phyloP scores from a whole-genome alignment of 2,329 filamentous ascomycete genomes.

The Colletotrichum eremochloae region DNA sequence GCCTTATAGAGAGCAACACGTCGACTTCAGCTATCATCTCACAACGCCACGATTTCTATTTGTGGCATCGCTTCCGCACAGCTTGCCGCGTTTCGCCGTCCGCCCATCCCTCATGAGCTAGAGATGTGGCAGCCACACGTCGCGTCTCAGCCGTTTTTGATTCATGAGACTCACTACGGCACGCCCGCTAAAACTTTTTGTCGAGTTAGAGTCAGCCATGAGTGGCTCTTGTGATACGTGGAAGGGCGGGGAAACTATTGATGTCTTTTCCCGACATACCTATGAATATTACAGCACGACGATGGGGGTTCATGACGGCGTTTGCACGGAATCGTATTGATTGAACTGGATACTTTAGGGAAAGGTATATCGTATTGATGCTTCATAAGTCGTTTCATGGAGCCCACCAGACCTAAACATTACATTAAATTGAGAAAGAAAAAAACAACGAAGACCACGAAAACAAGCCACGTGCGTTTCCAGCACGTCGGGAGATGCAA shows the following conservation, averaged over 20 bases:
- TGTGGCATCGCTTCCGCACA: neutral
- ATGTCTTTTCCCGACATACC: neutral
- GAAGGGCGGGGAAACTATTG: neutral
- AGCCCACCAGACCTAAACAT: conserved; percentile 39
- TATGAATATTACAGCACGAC: neutral
- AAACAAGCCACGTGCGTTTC: neutral
- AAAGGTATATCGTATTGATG: conserved; percentile 36
- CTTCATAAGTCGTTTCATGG: conserved; percentile 34
- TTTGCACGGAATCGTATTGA: neutral
- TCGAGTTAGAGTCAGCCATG: neutral
- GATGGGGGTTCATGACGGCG: neutral
- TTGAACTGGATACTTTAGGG: neutral
- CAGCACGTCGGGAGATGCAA: conserved; percentile 5
- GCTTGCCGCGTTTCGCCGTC: neutral
- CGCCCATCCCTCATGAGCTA: no score
- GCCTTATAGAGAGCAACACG: neutral
- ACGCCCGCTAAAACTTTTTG: no score
- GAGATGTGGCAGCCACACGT: conserved; percentile 1
- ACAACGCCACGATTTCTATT: conserved; percentile 2
- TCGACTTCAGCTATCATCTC: neutral
- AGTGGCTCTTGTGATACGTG: neutral
- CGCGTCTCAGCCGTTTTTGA: neutral
- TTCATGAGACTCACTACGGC: neutral
- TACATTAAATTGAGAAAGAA: conserved; percentile 34
- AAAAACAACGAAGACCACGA: neutral